Evolutionary conservation across 176 grass and related monocot genomes (phyloP), one percentile per base, ranked within the genome.

Genomic region (Dendrocalamus sinicus): DNA sequence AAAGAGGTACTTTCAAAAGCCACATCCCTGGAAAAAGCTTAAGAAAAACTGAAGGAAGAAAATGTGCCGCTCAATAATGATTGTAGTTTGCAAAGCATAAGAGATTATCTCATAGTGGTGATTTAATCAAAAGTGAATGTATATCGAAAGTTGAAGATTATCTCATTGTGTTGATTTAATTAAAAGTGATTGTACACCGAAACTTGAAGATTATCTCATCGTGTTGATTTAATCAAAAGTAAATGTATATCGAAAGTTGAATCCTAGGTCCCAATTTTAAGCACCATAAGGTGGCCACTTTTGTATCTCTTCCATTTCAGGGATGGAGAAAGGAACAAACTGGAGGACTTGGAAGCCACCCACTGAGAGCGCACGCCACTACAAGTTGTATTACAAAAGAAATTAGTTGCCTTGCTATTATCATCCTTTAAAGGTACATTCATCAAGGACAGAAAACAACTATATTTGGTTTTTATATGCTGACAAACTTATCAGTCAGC

Each of bases 261-360:
- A 12, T 40, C 12, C 13, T 41, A 30, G 57, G 32, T 63, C 6
- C 67, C 20, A 86, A 47, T 12, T 76, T 82, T 45, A 57, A 75
- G 60, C 24, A 67, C 4, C 47, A 68, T 40, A 74, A 74, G 17
- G 7, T 67, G 12, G 16, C n/a, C 52, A 43, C 32, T 35, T 67
- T 67, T 67, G 47, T 58, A 75, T 75, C n/a, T 45, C n/a, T 55
- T 67, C n/a, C 15, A 52, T 81, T 65, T 53, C 47, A 81, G 35
- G 47, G 12, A 81, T 40, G 14, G 12, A 44, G 10, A 55, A 12
- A 66, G 2, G n/a, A 39, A 65, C 4, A 50, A 41, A 44, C 3
- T 22, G 14, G 15, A 80, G 58, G 20, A 80, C 55, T 26, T 73
- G 30, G 70, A 62, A 52, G 10, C 51, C 15, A 62, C 61, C 5